A percentile compares a stretch with the other conserved stretches of the same genome.
phyloP scores from a whole-genome alignment of 1,284 basidiomycete species.

The Ganoderma resinaceum region DNA sequence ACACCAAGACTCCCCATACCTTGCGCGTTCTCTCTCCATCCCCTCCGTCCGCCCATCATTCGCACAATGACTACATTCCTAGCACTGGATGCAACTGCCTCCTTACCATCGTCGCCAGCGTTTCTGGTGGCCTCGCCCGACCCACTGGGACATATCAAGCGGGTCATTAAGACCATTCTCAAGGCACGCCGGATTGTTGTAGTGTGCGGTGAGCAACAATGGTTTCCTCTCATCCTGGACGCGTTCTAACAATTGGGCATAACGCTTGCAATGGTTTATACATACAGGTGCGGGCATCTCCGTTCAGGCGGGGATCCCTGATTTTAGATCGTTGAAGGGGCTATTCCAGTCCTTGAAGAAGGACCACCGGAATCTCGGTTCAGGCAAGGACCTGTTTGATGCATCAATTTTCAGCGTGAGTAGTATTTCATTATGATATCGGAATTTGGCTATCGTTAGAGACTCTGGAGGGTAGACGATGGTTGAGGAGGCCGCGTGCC shows the following conservation, averaged over 20 bases:
- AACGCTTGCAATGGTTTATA: not conserved
- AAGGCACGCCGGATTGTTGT: conserved; percentile 86
- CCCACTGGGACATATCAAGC: conserved; percentile 52
- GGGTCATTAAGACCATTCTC: conserved; percentile 68
- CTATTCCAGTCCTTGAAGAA: conserved; percentile 83
- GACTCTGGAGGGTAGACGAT: conserved; percentile 5
- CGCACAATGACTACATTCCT: conserved; percentile 44
- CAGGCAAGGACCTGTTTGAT: conserved; percentile 92
- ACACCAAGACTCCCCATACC: conserved; percentile 22
- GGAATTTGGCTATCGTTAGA: not conserved
- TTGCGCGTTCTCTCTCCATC: conserved; percentile 16
- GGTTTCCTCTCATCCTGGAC: conserved; percentile 13
- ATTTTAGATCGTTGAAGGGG: conserved; percentile 88
- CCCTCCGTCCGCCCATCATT: conserved; percentile 13
- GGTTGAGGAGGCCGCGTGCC: conserved; percentile 12
- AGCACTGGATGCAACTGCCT: conserved; percentile 42
- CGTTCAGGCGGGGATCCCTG: conserved; percentile 90
- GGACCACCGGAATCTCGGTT: conserved; percentile 77
- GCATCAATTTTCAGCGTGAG: conserved; percentile 89
- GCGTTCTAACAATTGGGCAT: conserved; percentile 20
- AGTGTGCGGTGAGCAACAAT: conserved; percentile 73
- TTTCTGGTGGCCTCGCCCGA: conserved; percentile 49
- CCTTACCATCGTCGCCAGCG: conserved; percentile 39
- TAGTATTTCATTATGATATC: conserved; percentile 21
- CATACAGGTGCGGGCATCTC: conserved; percentile 87